Percentiles rank a stretch among this genome's conserved stretches.
phyloP scores from a whole-genome alignment of 345 rosid genomes.

The Arabidopsis thaliana region DNA sequence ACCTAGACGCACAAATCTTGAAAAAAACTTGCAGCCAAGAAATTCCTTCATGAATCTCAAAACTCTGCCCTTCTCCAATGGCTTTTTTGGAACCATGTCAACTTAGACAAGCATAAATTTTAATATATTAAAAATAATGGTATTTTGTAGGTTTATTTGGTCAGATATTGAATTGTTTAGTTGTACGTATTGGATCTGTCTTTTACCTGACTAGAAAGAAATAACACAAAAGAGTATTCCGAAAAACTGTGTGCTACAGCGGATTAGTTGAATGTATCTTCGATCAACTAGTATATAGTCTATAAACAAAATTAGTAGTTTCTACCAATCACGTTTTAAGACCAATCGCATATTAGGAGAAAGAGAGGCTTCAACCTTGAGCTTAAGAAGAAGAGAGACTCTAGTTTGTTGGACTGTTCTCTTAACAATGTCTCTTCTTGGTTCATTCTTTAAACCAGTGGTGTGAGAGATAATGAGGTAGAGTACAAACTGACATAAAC shows the following conservation, averaged over 20 bases:
- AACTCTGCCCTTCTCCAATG: too few species aligned
- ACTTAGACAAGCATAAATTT: not conserved
- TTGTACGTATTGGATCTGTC: not conserved
- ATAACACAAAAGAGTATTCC: not conserved
- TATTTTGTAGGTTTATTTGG: not conserved
- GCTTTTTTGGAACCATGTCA: not conserved
- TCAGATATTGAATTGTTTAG: too few species aligned
- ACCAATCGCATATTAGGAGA: too few species aligned
- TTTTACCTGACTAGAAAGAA: not conserved
- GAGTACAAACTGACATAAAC: not conserved
- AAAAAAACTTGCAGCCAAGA: constrained; percentile 71
- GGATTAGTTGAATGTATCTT: not conserved
- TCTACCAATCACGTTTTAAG: not conserved
- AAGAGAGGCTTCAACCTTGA: too few species aligned
- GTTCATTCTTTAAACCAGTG: too few species aligned
- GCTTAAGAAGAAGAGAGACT: not conserved
- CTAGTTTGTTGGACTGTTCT: not conserved
- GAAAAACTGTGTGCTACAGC: constrained; percentile 1
- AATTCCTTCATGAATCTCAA: constrained; percentile 53
- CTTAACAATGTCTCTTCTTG: not conserved
- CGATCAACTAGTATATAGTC: not conserved
- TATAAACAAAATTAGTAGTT: not conserved
- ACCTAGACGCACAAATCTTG: constrained; percentile 58
- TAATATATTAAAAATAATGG: not conserved
- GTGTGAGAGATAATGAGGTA: too few species aligned